Evolutionary conservation across 192 early-diverging fungal genomes (phyloP).

Genomic region (Podila horticola): DNA sequence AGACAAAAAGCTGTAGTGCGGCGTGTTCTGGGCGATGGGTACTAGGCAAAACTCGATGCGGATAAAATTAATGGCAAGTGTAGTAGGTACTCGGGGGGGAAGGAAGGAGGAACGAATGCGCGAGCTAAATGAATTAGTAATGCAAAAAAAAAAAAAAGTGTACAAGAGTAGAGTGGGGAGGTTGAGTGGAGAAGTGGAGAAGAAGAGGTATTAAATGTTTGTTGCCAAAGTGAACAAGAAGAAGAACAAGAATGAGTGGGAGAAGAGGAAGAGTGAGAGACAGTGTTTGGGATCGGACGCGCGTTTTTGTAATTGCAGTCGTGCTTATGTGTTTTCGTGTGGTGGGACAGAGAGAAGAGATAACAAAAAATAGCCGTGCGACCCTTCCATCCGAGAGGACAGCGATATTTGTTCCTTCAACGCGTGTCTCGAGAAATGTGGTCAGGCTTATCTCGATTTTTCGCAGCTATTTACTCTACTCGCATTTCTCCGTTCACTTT

Average conservation of each 20-base stretch:
- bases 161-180: not conserved
- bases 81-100: not conserved
- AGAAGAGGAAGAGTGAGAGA: not conserved
- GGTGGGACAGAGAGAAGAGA: not conserved
- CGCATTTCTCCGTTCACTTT: no score
- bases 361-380: no score
- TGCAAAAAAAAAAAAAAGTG: not conserved
- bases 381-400: no score
- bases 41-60: no score
- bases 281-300: not conserved
- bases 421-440: no score
- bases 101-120: not conserved
- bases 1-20: no score
- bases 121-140: not conserved
- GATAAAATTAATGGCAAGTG: no score
- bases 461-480: no score
- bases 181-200: not conserved
- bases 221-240: not conserved
- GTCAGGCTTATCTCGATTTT: no score
- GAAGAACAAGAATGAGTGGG: not conserved
- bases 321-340: no score
- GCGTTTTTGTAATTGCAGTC: slow-evolving; percentile 8
- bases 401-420: no score
- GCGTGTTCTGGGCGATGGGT: no score
- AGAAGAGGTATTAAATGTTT: slow-evolving; percentile 1